Evolutionary conservation across 768 basidiomycete species (phyloP), one percentile per base, ranked within the genome.

Genomic region (Cytidiella melzeri): DNA sequence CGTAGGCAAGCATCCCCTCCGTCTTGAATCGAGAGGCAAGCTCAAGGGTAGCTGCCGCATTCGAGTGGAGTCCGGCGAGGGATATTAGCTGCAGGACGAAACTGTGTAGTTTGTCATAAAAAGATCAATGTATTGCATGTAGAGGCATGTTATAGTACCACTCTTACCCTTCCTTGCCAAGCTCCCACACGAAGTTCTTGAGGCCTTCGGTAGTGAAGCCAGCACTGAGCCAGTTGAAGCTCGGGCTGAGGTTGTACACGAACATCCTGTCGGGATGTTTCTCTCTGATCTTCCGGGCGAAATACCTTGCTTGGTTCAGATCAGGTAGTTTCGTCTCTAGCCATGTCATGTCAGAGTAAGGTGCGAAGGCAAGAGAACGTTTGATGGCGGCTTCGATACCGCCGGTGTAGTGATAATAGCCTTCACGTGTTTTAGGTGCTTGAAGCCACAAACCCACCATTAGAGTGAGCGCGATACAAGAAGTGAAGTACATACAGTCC

Each of bases 1-100:
- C 91, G 65, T 95, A 95, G 20, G 92, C 92, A 26, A 91, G 77
- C 87, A 95, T 93, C 41, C 92, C 92, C 41, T 94, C 89, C 21
- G 81, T 77, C 70, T 90, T 87, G 75, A 79, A 95, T 19, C 77
- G 76, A 18, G 76, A 70, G 20, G 92, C 81, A 21, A 95, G 79
- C 63, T 94, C 90, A 44, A 84, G 89, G 84, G 86, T 87, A 1
- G 81, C 73, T 21, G 81, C 81, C 6, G 91, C 92, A 51, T 81
- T 85, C 61, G 84, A 84, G 63, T 95, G 92, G 48, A 95, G 67
- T n/a, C 92, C 92, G 0, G 88, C 92, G 24, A 96, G 74, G 5
- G 92, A 94, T 59, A 95, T 81, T 20, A 95, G 71, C 62, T 94
- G 92, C 15, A 95, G 73, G 48, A 92, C 86, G 58, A 93, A 94